These are phyloP conservation scores for Bisporella sp. DNA, from an alignment of 2,329 filamentous ascomycete species.

Conservation along the genomic window DNA sequence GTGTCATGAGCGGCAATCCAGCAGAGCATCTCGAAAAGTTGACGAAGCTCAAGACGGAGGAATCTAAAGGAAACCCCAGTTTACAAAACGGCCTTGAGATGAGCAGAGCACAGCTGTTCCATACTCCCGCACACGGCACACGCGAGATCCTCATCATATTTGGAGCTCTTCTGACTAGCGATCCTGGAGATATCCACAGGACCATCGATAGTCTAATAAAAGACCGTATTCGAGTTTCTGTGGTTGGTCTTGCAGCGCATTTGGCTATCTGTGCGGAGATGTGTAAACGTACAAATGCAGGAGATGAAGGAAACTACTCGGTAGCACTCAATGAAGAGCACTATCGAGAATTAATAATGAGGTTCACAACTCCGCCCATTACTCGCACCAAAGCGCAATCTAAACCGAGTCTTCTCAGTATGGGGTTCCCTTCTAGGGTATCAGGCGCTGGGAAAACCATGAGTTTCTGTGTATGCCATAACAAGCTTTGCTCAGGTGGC, in stretches of 20 bases:
- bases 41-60: slow-evolving; percentile 55
- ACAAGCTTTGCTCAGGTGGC: slow-evolving; percentile 71
- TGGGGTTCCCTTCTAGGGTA: slow-evolving; percentile 91
- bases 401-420: slow-evolving; percentile 73
- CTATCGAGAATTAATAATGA: slow-evolving; percentile 83
- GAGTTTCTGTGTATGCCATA: slow-evolving; percentile 88
- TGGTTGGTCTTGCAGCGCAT: slow-evolving; percentile 86
- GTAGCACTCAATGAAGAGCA: slow-evolving; percentile 84
- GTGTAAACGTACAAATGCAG: slow-evolving; percentile 78
- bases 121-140: slow-evolving; percentile 89
- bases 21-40: slow-evolving; percentile 79
- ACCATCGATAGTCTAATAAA: slow-evolving; percentile 73
- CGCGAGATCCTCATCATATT: slow-evolving; percentile 88
- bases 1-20: slow-evolving; percentile 86
- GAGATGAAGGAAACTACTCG: slow-evolving; percentile 68
- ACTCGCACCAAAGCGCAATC: slow-evolving; percentile 58
- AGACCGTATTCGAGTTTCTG: slow-evolving; percentile 79
- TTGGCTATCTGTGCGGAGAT: slow-evolving; percentile 89
- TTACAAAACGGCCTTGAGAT: slow-evolving; percentile 95
- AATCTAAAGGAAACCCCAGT: slow-evolving; percentile 69
- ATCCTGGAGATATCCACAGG: slow-evolving; percentile 91
- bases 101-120: slow-evolving; percentile 84
- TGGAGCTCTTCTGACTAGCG: slow-evolving; percentile 81
- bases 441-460: slow-evolving; percentile 58
- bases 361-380: slow-evolving; percentile 81